Evolutionary conservation across 768 basidiomycete species (phyloP).

Genomic region (Podaxis mareebaensis): DNA sequence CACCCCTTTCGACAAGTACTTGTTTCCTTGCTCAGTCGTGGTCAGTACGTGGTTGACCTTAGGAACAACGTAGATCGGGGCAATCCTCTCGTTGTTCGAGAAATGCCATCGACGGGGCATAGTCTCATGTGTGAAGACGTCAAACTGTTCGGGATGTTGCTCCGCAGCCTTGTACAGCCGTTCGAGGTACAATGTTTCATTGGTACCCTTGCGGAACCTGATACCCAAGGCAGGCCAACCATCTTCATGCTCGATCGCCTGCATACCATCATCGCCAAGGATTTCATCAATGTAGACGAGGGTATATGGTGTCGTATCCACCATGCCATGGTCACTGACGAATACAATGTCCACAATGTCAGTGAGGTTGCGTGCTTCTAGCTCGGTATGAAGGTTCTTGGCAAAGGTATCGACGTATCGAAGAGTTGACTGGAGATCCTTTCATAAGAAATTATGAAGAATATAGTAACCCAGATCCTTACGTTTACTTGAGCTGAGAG

Average conservation of each 20-base stretch:
- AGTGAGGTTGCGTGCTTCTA: slow-evolving; percentile 72
- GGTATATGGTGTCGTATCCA: slow-evolving; percentile 78
- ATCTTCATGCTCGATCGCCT: slow-evolving; percentile 70
- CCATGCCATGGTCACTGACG: slow-evolving; percentile 93
- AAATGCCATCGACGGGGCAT: slow-evolving; percentile 88
- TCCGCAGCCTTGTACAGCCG: slow-evolving; percentile 53
- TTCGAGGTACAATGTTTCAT: slow-evolving; percentile 56
- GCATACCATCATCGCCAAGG: slow-evolving; percentile 62
- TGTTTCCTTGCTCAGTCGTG: slow-evolving; percentile 56
- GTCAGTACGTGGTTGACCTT: slow-evolving; percentile 80
- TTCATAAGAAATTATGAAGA: slow-evolving; percentile 2
- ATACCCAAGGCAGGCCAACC: slow-evolving; percentile 92
- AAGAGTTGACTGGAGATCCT: slow-evolving; percentile 55
- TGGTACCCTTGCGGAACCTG: slow-evolving; percentile 62
- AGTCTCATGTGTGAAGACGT: slow-evolving; percentile 74
- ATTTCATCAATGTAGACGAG: slow-evolving; percentile 82
- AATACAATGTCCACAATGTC: slow-evolving; percentile 87
- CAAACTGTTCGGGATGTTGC: slow-evolving; percentile 64
- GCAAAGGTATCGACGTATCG: slow-evolving; percentile 73
- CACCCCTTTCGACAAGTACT: slow-evolving; percentile 75
- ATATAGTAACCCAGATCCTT: slow-evolving; percentile 23
- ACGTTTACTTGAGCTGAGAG: slow-evolving; percentile 72
- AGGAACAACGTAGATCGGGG: slow-evolving; percentile 85
- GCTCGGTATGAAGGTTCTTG: slow-evolving; percentile 58
- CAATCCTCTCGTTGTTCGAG: slow-evolving; percentile 70